Evolutionary conservation across 345 rosid genomes (phyloP).

Genomic region (Salix udensis): DNA sequence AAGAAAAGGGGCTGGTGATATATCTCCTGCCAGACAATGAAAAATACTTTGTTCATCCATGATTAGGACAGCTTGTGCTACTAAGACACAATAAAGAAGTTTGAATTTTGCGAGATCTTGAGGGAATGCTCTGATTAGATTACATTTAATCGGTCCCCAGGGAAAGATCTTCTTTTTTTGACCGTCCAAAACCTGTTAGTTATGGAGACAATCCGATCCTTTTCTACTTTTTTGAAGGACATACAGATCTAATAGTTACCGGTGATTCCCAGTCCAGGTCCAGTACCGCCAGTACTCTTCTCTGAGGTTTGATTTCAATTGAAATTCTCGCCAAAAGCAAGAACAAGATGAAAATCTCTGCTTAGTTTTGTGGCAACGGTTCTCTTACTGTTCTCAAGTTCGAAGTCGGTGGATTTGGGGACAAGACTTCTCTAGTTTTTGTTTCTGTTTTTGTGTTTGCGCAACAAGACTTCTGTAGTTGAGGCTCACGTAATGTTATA

Average conservation of each 20-base stretch:
- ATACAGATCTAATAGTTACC: not conserved
- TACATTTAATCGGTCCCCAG: conserved; percentile 13
- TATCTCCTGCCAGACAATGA: conserved; percentile 9
- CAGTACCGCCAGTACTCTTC: not conserved
- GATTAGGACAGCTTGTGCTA: conserved; percentile 12
- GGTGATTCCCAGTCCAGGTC: not conserved
- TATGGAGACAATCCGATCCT: not conserved
- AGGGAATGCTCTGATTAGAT: not conserved
- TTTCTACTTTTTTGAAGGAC: too few relatives aligned
- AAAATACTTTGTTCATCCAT: conserved; percentile 5
- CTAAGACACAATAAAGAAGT: not conserved
- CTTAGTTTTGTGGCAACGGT: not conserved
- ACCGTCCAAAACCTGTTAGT: conserved; percentile 7
- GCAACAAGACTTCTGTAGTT: not conserved
- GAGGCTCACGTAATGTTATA: not conserved
- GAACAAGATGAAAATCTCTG: not conserved
- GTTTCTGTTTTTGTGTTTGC: not conserved
- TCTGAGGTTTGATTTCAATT: not conserved
- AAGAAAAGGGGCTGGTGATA: not conserved
- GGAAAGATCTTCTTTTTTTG: not conserved
- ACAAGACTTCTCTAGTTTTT: not conserved
- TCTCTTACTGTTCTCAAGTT: not conserved
- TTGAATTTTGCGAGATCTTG: not conserved
- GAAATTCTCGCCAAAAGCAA: not conserved
- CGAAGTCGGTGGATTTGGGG: not conserved